Evolutionary conservation across 768 basidiomycete species (phyloP).

Genomic region (Phlebiopsis flavidoalba): DNA sequence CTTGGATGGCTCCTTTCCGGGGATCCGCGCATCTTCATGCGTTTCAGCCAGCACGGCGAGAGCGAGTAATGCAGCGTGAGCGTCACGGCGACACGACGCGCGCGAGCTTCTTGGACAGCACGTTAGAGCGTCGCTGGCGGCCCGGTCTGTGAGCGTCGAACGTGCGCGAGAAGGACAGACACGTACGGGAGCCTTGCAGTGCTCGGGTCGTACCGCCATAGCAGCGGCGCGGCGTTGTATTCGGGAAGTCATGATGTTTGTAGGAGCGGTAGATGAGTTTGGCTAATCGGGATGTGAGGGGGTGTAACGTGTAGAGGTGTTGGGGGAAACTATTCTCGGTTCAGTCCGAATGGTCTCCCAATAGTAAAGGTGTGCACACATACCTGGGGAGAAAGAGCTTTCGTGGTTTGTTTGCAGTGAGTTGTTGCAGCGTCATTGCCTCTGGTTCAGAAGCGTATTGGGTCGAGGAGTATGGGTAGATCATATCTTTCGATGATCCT

Average conservation of each 20-base stretch:
- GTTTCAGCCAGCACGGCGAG: slow-evolving; percentile 35
- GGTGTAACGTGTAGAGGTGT: slow-evolving; percentile 50
- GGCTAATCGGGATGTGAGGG: slow-evolving; percentile 57
- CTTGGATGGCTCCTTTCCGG: slow-evolving; percentile 37
- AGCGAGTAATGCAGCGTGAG: slow-evolving; percentile 55
- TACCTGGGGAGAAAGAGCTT: slow-evolving; percentile 70
- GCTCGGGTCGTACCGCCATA: slow-evolving; percentile 72
- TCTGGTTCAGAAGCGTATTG: slow-evolving; percentile 55
- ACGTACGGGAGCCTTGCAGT: slow-evolving; percentile 74
- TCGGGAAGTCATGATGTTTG: slow-evolving; percentile 66
- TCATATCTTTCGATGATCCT: slow-evolving; percentile 73
- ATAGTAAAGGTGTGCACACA: slow-evolving; percentile 19
- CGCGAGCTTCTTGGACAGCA: slow-evolving; percentile 55
- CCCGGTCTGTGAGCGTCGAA: background rate
- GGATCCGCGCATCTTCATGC: slow-evolving; percentile 34
- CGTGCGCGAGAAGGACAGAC: background rate
- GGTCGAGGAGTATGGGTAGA: slow-evolving; percentile 81
- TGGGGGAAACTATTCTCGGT: slow-evolving; percentile 55
- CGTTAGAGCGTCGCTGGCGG: slow-evolving; percentile 58
- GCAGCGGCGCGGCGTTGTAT: slow-evolving; percentile 65
- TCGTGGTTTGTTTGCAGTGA: slow-evolving; percentile 65
- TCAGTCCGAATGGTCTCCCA: background rate
- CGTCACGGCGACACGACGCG: slow-evolving; percentile 50
- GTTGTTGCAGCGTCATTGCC: slow-evolving; percentile 62
- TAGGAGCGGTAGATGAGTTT: slow-evolving; percentile 47